Base-by-base conservation (phyloP, 23 red algal genomes). In the Chondrus crispus region DNA sequence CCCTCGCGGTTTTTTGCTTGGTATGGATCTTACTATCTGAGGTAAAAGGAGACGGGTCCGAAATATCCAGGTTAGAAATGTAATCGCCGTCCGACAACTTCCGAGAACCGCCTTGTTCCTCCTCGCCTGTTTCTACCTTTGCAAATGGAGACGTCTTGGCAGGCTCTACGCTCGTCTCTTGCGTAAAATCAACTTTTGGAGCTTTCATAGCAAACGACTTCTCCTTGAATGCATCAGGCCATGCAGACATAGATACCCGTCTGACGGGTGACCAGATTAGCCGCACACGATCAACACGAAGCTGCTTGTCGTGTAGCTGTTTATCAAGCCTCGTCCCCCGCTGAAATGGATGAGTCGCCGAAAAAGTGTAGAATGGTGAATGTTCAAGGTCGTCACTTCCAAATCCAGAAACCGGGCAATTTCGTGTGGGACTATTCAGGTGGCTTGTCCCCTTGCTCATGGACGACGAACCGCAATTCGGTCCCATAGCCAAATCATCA, bases 311-410 rank as follows among this genome's bases (percentile, higher is more conserved):
- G 55, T 82, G 92, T 44, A 74, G 78, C 29, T 76, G 88, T 39
- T 82, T 82, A 43, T 96, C 94, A 14, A 96, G 63, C 73, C 68
- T 88, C n/a, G 71, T 92, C 55, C 87, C 94, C 24, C 89, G 69
- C 50, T 96, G 87, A 45, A 82, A 75, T 41, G 71, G 76, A 74
- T 91, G 87, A 74, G 42, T 89, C 10, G 75, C 41, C 20, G 94
- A 91, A 84, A 96, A 93, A 20, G 88, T 90, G 60, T 93, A 90
- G 42, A 96, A 96, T 43, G 94, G 94, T 28, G 94, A 96, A 12
- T 89, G 49, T 2, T 82, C 51, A 26, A 91, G 66, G 60, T 89
- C 83, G 24, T 95, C 73, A 73, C 71, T 73, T 22, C 85, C 93
- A 81, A 91, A 96, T 68, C 92, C 92, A 88, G 84, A 93, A 33